These are phyloP conservation scores for Lactarius akahatsu DNA, from an alignment of 768 basidiomycete genomes.

Conservation along the genomic window DNA sequence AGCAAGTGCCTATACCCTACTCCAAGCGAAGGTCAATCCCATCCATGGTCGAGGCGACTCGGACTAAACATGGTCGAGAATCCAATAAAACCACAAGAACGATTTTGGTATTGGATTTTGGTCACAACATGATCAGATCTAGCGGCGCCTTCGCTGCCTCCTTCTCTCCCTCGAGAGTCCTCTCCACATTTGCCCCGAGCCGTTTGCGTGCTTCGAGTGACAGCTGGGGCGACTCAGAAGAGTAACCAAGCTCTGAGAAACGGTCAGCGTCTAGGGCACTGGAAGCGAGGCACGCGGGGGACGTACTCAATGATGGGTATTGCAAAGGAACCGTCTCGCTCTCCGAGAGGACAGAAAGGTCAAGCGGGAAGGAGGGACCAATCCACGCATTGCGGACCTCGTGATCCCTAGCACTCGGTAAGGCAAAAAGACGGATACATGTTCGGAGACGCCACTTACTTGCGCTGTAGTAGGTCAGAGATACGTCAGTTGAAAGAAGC, in stretches of 20 bases:
- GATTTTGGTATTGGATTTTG: not conserved
- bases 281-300: not conserved
- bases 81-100: not conserved
- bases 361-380: slow-evolving; percentile 66
- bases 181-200: slow-evolving; percentile 61
- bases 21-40: not conserved
- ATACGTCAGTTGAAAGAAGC: slow-evolving; percentile 7
- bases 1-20: not conserved
- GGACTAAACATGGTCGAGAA: not conserved
- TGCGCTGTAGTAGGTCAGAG: slow-evolving; percentile 22
- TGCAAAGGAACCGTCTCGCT: slow-evolving; percentile 60
- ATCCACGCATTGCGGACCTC: slow-evolving; percentile 71
- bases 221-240: slow-evolving; percentile 48
- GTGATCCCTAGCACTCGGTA: slow-evolving; percentile 53
- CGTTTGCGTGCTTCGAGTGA: slow-evolving; percentile 61
- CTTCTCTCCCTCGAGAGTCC: slow-evolving; percentile 56
- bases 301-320: slow-evolving; percentile 49
- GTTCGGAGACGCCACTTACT: slow-evolving; percentile 38
- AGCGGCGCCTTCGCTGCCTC: slow-evolving; percentile 58
- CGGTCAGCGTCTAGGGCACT: not conserved
- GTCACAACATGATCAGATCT: not conserved
- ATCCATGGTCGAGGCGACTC: not conserved
- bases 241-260: slow-evolving; percentile 64
- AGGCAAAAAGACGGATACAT: not conserved
- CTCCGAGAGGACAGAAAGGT: slow-evolving; percentile 54